Percentiles rank a stretch among this genome's conserved stretches.
Evolutionary conservation across 495 filamentous ascomycete genomes (phyloP).

Genomic region (Neurospora sp.): DNA sequence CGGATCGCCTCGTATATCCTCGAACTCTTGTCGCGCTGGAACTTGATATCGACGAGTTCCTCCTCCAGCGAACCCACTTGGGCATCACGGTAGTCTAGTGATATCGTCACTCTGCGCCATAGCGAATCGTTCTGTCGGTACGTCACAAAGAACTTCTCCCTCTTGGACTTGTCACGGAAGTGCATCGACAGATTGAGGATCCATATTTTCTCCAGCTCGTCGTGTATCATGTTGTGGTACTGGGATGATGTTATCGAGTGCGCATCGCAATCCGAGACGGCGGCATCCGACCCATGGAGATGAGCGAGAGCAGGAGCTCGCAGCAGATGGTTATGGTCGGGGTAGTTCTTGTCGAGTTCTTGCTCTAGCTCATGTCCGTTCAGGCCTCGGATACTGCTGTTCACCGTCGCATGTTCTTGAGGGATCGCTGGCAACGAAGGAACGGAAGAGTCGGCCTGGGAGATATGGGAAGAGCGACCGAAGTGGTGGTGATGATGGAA

Average conservation of each 20-base stretch:
- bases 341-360: conserved; percentile 5
- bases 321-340: not conserved
- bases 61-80: conserved; percentile 73
- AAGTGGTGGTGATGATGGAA: conserved; percentile 21
- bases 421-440: conserved; percentile 22
- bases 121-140: conserved; percentile 66
- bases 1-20: conserved; percentile 94
- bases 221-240: conserved; percentile 53
- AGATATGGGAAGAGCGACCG: conserved; percentile 6
- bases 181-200: conserved; percentile 98
- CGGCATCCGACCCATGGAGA: conserved; percentile 7
- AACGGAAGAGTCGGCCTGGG: conserved; percentile 1
- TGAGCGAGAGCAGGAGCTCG: not conserved
- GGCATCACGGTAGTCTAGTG: conserved; percentile 83
- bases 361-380: conserved; percentile 7
- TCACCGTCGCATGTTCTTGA: conserved; percentile 18
- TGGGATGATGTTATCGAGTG: conserved; percentile 41
- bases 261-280: conserved; percentile 22
- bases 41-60: conserved; percentile 66
- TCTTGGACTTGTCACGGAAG: conserved; percentile 86
- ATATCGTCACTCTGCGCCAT: conserved; percentile 87
- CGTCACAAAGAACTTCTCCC: conserved; percentile 98
- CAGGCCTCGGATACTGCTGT: conserved; percentile 5
- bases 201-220: conserved; percentile 83
- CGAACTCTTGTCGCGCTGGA: conserved; percentile 88